Base-by-base conservation (phyloP, 2,329 filamentous ascomycete species). In the Cadophora luteo-olivacea region DNA sequence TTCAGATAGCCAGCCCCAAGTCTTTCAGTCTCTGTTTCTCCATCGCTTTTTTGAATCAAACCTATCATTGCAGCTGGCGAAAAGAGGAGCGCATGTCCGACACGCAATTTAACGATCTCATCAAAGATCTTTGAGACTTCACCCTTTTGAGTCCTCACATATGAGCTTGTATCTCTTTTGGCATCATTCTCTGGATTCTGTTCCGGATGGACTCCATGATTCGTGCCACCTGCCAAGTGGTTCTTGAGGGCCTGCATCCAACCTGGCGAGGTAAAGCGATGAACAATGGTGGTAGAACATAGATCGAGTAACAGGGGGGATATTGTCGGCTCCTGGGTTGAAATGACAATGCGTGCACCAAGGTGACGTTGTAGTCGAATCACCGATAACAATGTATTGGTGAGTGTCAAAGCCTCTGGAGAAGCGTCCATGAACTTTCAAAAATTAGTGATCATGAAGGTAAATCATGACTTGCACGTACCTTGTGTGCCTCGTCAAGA, bases 401-500 rank as follows among this genome's bases (percentile, higher is more conserved):
- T 93, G 29, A 94, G 82, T 0, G 80, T 81, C 2, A 80, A 77
- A 0, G 86, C 85, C 49, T 89, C 87, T 0, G 82, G 77, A 0
- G 85, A 84, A 0, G 82, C 81, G 14, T 84, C 85, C 84, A 93
- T 88, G 76, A 89, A 93, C 80, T 86, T 22, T 4, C 6, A 19
- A 14, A 48, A 6, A 16, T 48, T 48, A 48, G 41, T 48, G 41
- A 48, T 45, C 22, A 19, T 12, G 55, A 22, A 29, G 6, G n/a
- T 22, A 45, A 8, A 38, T 48, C 16, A 48, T 48, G 41, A 48
- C 5, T 48, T 48, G 41, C 24, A 57, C 72, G 60, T 78, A 86
- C 85, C 74, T 94, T 94, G 76, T 96, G 92, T 0, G 92, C 92
- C 76, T 95, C 91, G 70, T 95, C 92, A 0, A 94, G 81, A 0